phyloP scores from a whole-genome alignment of 768 basidiomycete species.

The Russula olivacea region DNA sequence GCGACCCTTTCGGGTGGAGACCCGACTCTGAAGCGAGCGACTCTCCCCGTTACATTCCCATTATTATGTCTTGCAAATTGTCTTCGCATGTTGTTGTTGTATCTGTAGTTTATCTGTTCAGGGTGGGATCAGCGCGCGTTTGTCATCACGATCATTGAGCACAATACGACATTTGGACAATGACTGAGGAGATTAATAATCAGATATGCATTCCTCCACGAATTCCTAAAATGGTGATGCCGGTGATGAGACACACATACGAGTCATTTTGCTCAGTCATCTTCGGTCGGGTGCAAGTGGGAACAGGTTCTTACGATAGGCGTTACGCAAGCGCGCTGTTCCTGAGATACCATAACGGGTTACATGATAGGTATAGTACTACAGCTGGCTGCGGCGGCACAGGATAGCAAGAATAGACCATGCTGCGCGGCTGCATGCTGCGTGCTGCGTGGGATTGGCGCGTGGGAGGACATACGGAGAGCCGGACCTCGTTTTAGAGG shows the following conservation, averaged over 20 bases:
- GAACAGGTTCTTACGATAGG: not conserved
- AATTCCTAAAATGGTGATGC: too few relatives aligned
- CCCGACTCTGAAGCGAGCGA: slow-evolving; percentile 13
- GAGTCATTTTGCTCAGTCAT: slow-evolving; percentile 9
- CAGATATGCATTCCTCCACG: too few relatives aligned
- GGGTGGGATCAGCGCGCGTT: not conserved
- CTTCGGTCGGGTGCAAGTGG: slow-evolving; percentile 6
- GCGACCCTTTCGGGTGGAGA: slow-evolving; percentile 13
- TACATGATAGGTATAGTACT: not conserved
- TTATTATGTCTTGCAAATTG: not conserved
- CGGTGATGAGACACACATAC: not conserved
- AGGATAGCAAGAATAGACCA: too few relatives aligned
- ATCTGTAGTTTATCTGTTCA: slow-evolving; percentile 8
- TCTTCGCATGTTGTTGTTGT: slow-evolving; percentile 4
- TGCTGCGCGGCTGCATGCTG: too few relatives aligned
- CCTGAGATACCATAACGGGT: not conserved
- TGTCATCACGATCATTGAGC: not conserved
- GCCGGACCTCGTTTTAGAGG: too few relatives aligned
- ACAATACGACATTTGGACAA: not conserved
- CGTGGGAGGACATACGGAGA: not conserved
- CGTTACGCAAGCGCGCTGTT: too few relatives aligned
- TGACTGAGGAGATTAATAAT: not conserved
- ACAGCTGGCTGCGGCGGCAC: too few relatives aligned
- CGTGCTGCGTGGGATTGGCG: not conserved
- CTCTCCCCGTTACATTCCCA: not conserved